A percentile compares a stretch with the other conserved stretches of the same genome.
Conservation (phyloP, 1,284 basidiomycete species). For the Phellopilus nigrolimitatus region DNA sequence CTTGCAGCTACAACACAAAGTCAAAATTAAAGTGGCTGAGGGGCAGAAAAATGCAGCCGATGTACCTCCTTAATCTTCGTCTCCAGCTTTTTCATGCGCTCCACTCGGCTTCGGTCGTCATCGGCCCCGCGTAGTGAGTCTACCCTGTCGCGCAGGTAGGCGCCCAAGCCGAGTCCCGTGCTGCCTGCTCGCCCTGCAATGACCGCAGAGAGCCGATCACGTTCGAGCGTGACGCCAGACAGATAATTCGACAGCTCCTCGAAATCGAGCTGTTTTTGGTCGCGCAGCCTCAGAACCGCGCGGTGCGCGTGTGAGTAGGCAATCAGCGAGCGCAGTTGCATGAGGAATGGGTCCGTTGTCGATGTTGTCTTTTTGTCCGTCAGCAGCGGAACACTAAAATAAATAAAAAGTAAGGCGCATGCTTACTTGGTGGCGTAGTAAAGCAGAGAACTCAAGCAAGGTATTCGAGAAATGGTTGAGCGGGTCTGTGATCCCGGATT, state of each 20-base stretch:
- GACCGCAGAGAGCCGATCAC: slow-evolving; percentile 85
- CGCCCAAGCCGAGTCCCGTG: slow-evolving; percentile 77
- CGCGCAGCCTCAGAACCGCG: slow-evolving; percentile 87
- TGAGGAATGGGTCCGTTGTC: slow-evolving; percentile 82
- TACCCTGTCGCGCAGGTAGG: slow-evolving; percentile 92
- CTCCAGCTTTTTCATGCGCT: slow-evolving; percentile 91
- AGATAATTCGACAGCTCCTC: slow-evolving; percentile 97
- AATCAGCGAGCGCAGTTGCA: slow-evolving; percentile 84
- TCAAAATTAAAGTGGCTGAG: background rate
- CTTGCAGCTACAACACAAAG: slow-evolving; percentile 71
- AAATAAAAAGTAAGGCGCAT: background rate
- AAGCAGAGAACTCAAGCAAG: slow-evolving; percentile 85
- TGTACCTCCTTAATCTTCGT: slow-evolving; percentile 88
- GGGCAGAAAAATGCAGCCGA: background rate
- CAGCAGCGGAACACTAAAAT: slow-evolving; percentile 33
- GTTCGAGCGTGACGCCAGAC: slow-evolving; percentile 84
- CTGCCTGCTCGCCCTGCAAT: slow-evolving; percentile 79
- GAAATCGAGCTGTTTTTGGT: slow-evolving; percentile 98
- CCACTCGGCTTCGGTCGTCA: slow-evolving; percentile 88
- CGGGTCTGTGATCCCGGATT: slow-evolving; percentile 96
- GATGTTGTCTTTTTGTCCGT: slow-evolving; percentile 55
- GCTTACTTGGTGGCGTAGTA: slow-evolving; percentile 75
- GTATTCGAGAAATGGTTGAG: slow-evolving; percentile 95
- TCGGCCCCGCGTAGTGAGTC: slow-evolving; percentile 90
- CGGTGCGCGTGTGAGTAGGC: slow-evolving; percentile 88